Conservation (phyloP, 495 filamentous ascomycete species). For the Platismatia glauca region DNA sequence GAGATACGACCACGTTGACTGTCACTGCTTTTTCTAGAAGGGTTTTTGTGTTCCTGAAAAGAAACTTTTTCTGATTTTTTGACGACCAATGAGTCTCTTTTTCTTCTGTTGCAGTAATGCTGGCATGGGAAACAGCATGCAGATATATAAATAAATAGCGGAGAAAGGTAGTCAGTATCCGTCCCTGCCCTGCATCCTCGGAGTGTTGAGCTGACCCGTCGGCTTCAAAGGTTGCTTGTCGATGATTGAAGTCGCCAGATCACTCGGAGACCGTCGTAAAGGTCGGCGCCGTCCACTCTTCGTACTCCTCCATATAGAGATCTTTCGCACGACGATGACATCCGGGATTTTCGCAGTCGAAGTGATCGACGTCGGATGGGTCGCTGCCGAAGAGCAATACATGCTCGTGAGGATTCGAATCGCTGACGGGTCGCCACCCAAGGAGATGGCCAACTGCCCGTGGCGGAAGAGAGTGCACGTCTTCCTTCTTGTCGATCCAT, state of each 20-base stretch:
- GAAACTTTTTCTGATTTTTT: neutral
- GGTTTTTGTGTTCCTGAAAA: neutral
- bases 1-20: neutral
- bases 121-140: neutral
- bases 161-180: neutral
- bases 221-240: conserved; percentile 1
- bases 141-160: neutral
- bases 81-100: conserved; percentile 3
- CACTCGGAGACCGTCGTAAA: neutral
- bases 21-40: neutral
- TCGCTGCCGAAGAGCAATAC: neutral
- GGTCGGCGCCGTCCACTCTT: neutral
- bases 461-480: neutral
- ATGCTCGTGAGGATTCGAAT: neutral
- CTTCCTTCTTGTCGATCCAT: neutral
- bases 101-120: neutral
- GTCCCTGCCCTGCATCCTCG: neutral
- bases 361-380: neutral
- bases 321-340: neutral
- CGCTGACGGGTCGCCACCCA: neutral
- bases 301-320: neutral
- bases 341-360: neutral
- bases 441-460: neutral
- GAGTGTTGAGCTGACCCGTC: neutral
- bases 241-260: neutral